These are phyloP conservation scores for Xylaria telfairii DNA, from an alignment of 495 filamentous ascomycete genomes.

Conservation along the genomic window DNA sequence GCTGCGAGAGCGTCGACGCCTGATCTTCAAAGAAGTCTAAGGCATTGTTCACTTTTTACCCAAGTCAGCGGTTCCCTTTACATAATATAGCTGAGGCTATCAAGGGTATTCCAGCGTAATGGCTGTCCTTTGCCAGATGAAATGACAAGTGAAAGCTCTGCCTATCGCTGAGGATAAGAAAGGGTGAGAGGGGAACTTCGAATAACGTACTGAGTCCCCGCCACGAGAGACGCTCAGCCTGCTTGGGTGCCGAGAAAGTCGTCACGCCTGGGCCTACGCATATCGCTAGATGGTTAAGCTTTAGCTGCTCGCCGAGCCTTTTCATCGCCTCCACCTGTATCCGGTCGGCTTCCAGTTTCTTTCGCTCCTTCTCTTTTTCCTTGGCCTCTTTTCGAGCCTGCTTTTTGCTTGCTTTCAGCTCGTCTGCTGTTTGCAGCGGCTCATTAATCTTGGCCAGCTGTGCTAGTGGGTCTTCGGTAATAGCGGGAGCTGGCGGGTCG, in stretches of 20 bases:
- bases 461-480: background rate
- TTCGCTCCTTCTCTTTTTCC: background rate
- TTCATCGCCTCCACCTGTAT: background rate
- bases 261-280: slow-evolving; percentile 13
- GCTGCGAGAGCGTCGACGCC: background rate
- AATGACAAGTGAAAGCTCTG: background rate
- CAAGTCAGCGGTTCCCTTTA: background rate
- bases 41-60: background rate
- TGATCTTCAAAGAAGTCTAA: slow-evolving; percentile 10
- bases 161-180: background rate
- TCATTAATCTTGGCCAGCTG: background rate
- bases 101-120: background rate
- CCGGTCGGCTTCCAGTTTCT: background rate
- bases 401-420: background rate
- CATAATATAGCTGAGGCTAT: background rate
- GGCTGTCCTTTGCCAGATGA: background rate
- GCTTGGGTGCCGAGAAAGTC: background rate
- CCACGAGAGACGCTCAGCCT: slow-evolving; percentile 8
- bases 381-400: background rate
- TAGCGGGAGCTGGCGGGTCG: background rate
- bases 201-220: slow-evolving; percentile 8
- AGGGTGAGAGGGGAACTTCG: background rate
- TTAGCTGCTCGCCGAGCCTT: background rate
- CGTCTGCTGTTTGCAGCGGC: no score
- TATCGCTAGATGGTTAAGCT: background rate